Evolutionary conservation across 768 basidiomycete genomes (phyloP).

Genomic region (Auricularia auricula-judae): DNA sequence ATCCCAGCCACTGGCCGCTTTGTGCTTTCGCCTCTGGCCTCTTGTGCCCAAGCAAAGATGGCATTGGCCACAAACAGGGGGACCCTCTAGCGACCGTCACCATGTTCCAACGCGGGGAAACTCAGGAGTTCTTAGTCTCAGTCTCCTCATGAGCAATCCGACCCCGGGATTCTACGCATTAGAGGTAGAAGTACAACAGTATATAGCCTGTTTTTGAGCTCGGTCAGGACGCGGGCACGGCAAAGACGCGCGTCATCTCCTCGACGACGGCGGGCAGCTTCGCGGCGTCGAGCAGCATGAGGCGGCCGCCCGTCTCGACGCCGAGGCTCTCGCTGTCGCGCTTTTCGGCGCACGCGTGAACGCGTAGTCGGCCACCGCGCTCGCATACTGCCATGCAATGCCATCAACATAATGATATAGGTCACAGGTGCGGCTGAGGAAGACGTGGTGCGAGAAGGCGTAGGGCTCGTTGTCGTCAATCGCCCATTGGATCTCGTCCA

Average conservation of each 20-base stretch:
- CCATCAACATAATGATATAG: no score
- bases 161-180: no score
- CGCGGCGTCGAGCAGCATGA: constrained; percentile 36
- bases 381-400: constrained; percentile 30
- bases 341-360: constrained; percentile 42
- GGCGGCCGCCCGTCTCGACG: constrained; percentile 48
- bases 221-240: not conserved
- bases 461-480: constrained; percentile 57
- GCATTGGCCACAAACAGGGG: no score
- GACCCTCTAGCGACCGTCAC: no score
- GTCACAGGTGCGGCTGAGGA: constrained; percentile 74
- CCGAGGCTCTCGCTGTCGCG: constrained; percentile 61
- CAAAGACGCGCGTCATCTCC: not conserved
- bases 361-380: constrained; percentile 39
- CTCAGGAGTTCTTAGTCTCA: no score
- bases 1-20: no score
- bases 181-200: not conserved
- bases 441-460: constrained; percentile 58
- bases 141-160: no score
- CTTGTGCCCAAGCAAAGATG: no score
- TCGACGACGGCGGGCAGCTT: not conserved
- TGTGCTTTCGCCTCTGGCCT: no score
- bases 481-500: constrained; percentile 70
- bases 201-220: not conserved
- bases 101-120: no score